These are phyloP conservation scores for Polychaeton citri DNA, from an alignment of 2,329 filamentous ascomycete genomes.

Conservation along the genomic window DNA sequence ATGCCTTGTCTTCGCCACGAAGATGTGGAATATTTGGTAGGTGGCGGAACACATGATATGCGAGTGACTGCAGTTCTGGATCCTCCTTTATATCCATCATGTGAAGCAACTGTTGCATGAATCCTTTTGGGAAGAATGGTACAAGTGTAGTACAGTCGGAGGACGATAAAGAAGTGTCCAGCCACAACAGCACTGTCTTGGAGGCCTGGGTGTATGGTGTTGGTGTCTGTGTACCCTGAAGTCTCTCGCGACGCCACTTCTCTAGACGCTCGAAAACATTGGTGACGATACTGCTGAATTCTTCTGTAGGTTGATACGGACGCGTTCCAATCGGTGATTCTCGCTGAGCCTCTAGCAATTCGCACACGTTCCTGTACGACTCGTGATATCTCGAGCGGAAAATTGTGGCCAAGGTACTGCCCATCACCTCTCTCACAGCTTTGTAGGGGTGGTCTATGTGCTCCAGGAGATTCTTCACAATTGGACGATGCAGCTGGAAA, in stretches of 20 bases:
- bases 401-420: conserved; percentile 73
- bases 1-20: conserved; percentile 67
- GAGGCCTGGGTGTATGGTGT: conserved; percentile 91
- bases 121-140: conserved; percentile 76
- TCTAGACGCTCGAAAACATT: conserved; percentile 70
- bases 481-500: conserved; percentile 79
- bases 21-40: conserved; percentile 90
- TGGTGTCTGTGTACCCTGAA: conserved; percentile 80
- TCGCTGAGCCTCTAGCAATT: conserved; percentile 67
- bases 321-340: conserved; percentile 72
- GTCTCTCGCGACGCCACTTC: conserved; percentile 72
- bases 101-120: conserved; percentile 86
- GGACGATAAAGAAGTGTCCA: conserved; percentile 79
- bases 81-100: conserved; percentile 99
- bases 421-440: conserved; percentile 88
- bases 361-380: conserved; percentile 68
- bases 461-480: conserved; percentile 73
- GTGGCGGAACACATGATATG: conserved; percentile 94
- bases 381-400: conserved; percentile 90
- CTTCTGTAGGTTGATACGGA: conserved; percentile 65
- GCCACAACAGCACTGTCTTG: conserved; percentile 91
- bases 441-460: conserved; percentile 98
- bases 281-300: conserved; percentile 59
- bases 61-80: conserved; percentile 81
- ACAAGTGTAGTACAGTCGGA: conserved; percentile 87